Evolutionary conservation across 306 rosid genomes (phyloP), one percentile per base, ranked within the genome.

Genomic region (Lathyrus sativus): DNA sequence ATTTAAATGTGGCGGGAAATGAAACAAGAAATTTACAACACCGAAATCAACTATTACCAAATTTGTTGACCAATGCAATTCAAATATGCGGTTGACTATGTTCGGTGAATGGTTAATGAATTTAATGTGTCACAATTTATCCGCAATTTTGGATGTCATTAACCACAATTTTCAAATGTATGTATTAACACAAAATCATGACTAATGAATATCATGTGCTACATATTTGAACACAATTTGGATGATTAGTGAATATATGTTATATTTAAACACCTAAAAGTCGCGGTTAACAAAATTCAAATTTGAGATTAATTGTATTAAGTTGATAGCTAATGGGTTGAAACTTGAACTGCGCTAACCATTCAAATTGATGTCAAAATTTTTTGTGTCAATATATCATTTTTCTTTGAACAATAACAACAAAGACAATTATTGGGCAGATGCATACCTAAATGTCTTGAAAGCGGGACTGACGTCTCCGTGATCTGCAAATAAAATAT

Each of bases 401-500:
- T 49, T 17, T 11, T 49, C 54, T 45, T 63, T 24, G 11, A 15
- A 45, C 22, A 12, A 56, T 19, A 41, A 31, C 39, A 64, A 49
- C 9, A 56, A 51, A 2, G 45, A 51, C 19, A 22, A 10, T 38
- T 28, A 44, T 33, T 31, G 41, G 49, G 29, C 63, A 50, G 46
- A 50, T 38, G 64, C 89, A 64, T 88, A 88, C 98, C 98, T 89
- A 92, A 70, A 66, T 86, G 80, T 92, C 98, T 44, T 76, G 78
- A 79, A 92, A 86, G 79, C 98, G 95, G 65, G 92, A 86, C 10
- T 89, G 87, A 4, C 87, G 91, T 70, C 91, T 88, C 8, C 81
- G 80, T 3, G 86, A 89, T 75, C 98, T 92, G 91, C 50, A 64
- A 72, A 76, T 24, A 53, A 65, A 72, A 71, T 50, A 24, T 24